Evolutionary conservation across 805 yeast species (phyloP).

Genomic region (Saccharomycopsis babjevae): DNA sequence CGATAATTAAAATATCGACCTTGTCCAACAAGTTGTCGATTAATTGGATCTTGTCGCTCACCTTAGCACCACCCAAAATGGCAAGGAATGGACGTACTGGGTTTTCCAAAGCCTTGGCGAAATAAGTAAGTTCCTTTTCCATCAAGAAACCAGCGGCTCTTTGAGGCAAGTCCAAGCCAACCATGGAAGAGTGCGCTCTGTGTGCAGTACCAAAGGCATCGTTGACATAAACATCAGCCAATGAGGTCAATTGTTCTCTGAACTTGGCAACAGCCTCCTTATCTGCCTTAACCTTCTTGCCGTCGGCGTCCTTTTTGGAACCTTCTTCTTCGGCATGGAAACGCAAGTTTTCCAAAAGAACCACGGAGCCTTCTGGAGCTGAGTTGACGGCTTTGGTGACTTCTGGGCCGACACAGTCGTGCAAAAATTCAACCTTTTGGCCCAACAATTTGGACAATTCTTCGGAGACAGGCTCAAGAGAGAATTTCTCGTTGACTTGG

Average conservation of each 20-base stretch:
- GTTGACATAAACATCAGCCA: conserved; percentile 95
- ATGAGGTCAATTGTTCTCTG: conserved; percentile 80
- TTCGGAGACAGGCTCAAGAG: conserved; percentile 84
- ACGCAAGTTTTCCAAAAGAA: conserved; percentile 93
- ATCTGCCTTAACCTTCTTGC: conserved; percentile 89
- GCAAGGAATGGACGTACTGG: conserved; percentile 98
- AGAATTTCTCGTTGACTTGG: conserved; percentile 73
- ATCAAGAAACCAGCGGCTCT: conserved; percentile 98
- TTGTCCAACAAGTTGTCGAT: conserved; percentile 95
- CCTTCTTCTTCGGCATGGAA: conserved; percentile 98
- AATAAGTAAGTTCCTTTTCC: conserved; percentile 94
- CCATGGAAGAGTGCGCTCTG: conserved; percentile 99
- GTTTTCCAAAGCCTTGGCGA: conserved; percentile 96
- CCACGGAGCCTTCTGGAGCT: conserved; percentile 70
- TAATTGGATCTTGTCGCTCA: conserved; percentile 96
- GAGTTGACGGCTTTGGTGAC: conserved; percentile 71
- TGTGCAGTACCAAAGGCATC: conserved; percentile 99
- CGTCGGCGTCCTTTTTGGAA: conserved; percentile 71
- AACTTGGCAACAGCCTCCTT: conserved; percentile 73
- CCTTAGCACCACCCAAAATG: conserved; percentile 99
- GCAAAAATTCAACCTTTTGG: conserved; percentile 66
- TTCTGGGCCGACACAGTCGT: conserved; percentile 87
- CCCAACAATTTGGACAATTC: conserved; percentile 72
- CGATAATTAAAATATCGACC: conserved; percentile 88
- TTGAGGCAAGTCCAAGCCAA: conserved; percentile 90